Conservation (phyloP, 2,329 filamentous ascomycete species). For the Aspergillus carbonarius region DNA sequence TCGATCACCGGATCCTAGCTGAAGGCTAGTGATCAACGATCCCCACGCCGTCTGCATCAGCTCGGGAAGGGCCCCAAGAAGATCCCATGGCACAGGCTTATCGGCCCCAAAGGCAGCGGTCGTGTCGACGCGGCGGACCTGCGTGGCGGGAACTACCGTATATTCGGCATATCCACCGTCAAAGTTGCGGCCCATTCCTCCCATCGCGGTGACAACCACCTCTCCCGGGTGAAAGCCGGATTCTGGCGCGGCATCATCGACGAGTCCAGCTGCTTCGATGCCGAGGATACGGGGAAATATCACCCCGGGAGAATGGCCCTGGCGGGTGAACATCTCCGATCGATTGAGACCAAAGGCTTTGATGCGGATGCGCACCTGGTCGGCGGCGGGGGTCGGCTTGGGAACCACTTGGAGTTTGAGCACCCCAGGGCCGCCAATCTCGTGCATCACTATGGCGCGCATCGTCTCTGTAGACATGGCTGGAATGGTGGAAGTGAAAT, state of each 20-base stretch:
- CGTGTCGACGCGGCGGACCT: conserved; percentile 41
- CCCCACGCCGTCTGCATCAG: conserved; percentile 55
- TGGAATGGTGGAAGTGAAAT: too few relatives aligned
- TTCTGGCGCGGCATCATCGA: conserved; percentile 36
- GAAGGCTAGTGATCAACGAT: conserved; percentile 40
- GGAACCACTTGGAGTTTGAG: too few relatives aligned
- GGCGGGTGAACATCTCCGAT: conserved; percentile 49
- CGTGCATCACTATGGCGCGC: too few relatives aligned
- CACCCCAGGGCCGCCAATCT: too few relatives aligned
- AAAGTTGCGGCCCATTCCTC: conserved; percentile 49
- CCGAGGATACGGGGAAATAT: conserved; percentile 47
- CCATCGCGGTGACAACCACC: conserved; percentile 50
- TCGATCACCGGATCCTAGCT: conserved; percentile 41
- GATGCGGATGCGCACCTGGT: conserved; percentile 45
- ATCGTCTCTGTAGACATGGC: too few relatives aligned
- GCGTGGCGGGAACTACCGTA: conserved; percentile 42
- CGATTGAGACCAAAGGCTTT: conserved; percentile 51
- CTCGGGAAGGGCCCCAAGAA: conserved; percentile 50
- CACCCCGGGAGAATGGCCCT: conserved; percentile 44
- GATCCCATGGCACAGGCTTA: conserved; percentile 39
- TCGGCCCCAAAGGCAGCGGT: background rate
- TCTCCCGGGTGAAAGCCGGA: conserved; percentile 40
- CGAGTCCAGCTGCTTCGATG: conserved; percentile 48
- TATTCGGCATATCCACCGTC: conserved; percentile 55
- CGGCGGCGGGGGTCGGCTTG: conserved; percentile 1